Conservation (phyloP, 2,329 filamentous ascomycete species). For the Monilinia fructigena region DNA sequence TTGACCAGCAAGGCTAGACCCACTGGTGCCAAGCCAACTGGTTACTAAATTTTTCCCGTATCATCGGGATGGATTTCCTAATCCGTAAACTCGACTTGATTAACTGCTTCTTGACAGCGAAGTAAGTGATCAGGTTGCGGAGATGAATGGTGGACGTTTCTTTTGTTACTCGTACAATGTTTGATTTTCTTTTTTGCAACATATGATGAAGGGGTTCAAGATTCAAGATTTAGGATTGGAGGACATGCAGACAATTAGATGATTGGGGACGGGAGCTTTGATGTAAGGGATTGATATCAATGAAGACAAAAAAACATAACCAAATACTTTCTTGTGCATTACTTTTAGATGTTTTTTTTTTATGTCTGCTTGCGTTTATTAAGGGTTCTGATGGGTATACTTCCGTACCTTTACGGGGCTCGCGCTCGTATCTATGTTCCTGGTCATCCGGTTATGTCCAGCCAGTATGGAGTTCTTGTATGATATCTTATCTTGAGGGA, state of each 20-base stretch:
- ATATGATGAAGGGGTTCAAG: conserved; percentile 3
- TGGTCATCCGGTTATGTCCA: conserved; percentile 6
- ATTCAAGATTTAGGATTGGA: neutral
- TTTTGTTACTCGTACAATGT: conserved; percentile 12
- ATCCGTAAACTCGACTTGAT: neutral
- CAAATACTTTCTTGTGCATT: conserved; percentile 18
- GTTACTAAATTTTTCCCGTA: conserved; percentile 9
- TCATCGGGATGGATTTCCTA: too few relatives aligned
- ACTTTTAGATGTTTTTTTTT: neutral
- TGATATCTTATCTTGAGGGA: neutral
- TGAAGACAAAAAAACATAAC: conserved; percentile 16
- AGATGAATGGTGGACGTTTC: conserved; percentile 9
- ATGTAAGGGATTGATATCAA: conserved; percentile 21
- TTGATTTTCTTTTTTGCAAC: conserved; percentile 3
- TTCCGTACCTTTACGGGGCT: neutral
- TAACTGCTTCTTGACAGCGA: conserved; percentile 18
- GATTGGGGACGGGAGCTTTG: conserved; percentile 3
- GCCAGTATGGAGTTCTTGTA: conserved; percentile 7
- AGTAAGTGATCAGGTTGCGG: conserved; percentile 6
- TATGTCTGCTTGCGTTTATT: neutral
- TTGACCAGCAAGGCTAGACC: conserved; percentile 29
- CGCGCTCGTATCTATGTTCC: neutral
- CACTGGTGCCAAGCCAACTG: conserved; percentile 21
- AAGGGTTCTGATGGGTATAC: neutral
- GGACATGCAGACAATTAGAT: neutral